Base-by-base conservation (phyloP, 371 early-diverging fungal genomes). In the Coemansia sp. region DNA sequence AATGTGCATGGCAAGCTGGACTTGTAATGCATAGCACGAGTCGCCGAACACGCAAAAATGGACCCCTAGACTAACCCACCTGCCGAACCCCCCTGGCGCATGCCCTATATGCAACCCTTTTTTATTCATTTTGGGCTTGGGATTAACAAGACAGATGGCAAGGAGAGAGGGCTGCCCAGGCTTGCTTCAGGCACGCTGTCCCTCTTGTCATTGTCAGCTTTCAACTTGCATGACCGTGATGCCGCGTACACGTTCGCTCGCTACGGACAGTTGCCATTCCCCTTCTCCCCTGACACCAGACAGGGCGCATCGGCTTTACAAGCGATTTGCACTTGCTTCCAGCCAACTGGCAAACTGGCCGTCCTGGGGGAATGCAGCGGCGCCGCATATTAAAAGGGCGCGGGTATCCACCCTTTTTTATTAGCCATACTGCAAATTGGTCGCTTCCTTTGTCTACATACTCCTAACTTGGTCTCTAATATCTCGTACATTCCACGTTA, bases 301-400 rank as follows among this genome's bases (percentile, higher is more conserved):
- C 55, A 55, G 55, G 55, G 55, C 21, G 22, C 50, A 50, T 8
- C 16, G 29, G 29, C 55, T 29, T 14, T n/a, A 26, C 7, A 8
- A 8, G 8, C 31, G 22, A 22, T 52, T 10, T 14, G 11, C 27
- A 29, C 54, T 54, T 54, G 2, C 31, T 31, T 26, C 29, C 31
- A 16, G 14, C 31, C 31, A 55, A 37, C 37, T 37, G 37, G 37
- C 37, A 37, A 11, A 37, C 37, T 37, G 37, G 55, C 8, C 29
- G 31, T 27, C 55, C 31, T 39, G 8, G 11, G 34, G 37, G 14
- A 29, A 21, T 27, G 40, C 16, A 34, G 11, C 34, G 10, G 29
- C 51, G 29, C 16, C 34, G 34, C 63, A 54, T 54, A 63, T 54
- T 63, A 63, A 52, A 62, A 52, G 63, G 34, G 53, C 55, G 55